Conservation (phyloP, 352 stramenopile species). For the Globisporangium orthogonon region DNA sequence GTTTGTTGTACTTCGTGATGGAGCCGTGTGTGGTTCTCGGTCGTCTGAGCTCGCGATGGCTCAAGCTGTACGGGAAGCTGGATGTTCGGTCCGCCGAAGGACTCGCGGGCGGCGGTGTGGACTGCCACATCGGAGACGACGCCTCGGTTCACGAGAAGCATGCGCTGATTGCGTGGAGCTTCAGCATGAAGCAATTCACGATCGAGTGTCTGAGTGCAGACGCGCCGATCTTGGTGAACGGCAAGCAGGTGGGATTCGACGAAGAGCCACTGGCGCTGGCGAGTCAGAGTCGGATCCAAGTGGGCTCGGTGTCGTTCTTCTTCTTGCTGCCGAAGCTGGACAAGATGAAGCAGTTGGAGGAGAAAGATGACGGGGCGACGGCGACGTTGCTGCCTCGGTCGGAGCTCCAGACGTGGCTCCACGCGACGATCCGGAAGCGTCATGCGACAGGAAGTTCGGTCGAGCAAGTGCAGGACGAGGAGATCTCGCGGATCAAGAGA, state of each 20-base stretch:
- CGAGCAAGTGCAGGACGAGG: neutral
- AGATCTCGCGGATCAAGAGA: slow-evolving; percentile 11
- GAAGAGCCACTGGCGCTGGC: slow-evolving; percentile 34
- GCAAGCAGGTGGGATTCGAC: slow-evolving; percentile 36
- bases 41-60: slow-evolving; percentile 45
- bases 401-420: slow-evolving; percentile 29
- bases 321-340: slow-evolving; percentile 61
- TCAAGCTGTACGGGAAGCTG: slow-evolving; percentile 47
- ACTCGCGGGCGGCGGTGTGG: slow-evolving; percentile 38
- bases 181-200: slow-evolving; percentile 32
- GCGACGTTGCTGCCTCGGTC: slow-evolving; percentile 8
- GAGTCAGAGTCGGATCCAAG: slow-evolving; percentile 55
- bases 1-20: slow-evolving; percentile 70
- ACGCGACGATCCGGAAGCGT: slow-evolving; percentile 21
- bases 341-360: neutral
- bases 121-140: slow-evolving; percentile 75
- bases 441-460: neutral
- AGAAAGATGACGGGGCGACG: neutral
- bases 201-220: slow-evolving; percentile 61
- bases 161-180: slow-evolving; percentile 66
- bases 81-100: slow-evolving; percentile 39
- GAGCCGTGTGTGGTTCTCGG: slow-evolving; percentile 59
- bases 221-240: slow-evolving; percentile 63
- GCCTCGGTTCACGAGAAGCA: slow-evolving; percentile 46
- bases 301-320: slow-evolving; percentile 64